Percentiles rank a stretch among this genome's conserved stretches.
These are phyloP conservation scores for Kwoniella sp. DNA, from an alignment of 768 basidiomycete genomes.

Conservation along the genomic window DNA sequence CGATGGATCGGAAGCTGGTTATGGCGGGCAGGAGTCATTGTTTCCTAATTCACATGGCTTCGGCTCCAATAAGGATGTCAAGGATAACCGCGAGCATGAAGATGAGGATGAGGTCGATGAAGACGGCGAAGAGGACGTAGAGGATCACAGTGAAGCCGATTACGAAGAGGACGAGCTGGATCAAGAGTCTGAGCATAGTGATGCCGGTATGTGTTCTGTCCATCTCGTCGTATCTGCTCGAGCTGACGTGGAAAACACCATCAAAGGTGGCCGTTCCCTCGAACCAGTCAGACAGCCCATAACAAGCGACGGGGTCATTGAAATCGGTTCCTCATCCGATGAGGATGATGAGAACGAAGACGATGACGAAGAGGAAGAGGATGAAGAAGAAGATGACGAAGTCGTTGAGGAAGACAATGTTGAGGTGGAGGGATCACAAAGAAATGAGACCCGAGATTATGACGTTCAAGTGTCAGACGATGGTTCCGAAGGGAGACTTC, in stretches of 20 bases:
- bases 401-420: constrained; percentile 13
- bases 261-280: neutral
- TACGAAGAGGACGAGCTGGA: constrained; percentile 14
- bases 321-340: constrained; percentile 25
- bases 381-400: constrained; percentile 3
- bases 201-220: neutral
- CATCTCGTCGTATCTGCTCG: neutral
- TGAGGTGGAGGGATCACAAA: constrained; percentile 19
- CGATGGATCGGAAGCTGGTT: neutral
- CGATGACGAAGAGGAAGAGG: constrained; percentile 8
- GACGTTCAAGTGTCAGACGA: constrained; percentile 10
- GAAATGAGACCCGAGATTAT: neutral
- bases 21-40: neutral
- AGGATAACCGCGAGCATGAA: neutral
- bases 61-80: neutral
- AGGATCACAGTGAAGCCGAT: constrained; percentile 6
- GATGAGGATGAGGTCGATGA: constrained; percentile 3
- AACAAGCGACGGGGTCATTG: constrained; percentile 22
- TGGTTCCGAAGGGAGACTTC: constrained; percentile 3
- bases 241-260: neutral
- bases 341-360: constrained; percentile 20
- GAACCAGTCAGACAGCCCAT: neutral
- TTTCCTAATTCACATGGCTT: no score
- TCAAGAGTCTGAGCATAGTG: neutral
- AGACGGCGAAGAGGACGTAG: neutral